Evolutionary conservation across 2,329 filamentous ascomycete genomes (phyloP), one percentile per base, ranked within the genome.

Genomic region (Aureobasidium uvarum): DNA sequence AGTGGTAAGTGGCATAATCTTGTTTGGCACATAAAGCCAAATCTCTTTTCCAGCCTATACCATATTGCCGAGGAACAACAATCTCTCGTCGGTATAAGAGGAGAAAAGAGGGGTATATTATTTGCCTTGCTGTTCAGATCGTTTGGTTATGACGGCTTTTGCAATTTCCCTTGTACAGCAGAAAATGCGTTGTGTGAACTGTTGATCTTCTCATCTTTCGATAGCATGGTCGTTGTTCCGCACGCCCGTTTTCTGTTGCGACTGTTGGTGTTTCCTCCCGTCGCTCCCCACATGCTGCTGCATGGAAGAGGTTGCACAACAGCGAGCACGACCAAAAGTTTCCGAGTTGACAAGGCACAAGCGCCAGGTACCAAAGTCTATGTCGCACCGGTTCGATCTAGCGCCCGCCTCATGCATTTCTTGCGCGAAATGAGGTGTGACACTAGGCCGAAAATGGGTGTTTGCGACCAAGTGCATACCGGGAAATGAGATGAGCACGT

Each of bases 331-430:
- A 56, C 16, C 55, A 58, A 14, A 46, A 59, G 55, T 36, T 28
- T 59, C 55, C 55, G 55, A 59, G 18, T 46, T 59, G 55, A 59
- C 55, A 59, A 59, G 55, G 20, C 55, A 25, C 39, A 59, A 59
- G 55, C 55, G 55, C 46, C 59, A 62, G 59, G 59, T 62, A 62
- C 59, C 59, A 52, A 62, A 62, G 59, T 62, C 59, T 51, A 62
- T 52, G 59, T 52, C 31, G 46, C 46, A 62, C 46, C 23, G 58
- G 48, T 62, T 54, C 20, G 39, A n/a, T 36, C 39, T 64, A 64
- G 60, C 50, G 50, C 50, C 50, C 50, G 50, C 25, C 36, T 52
- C 50, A 4, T 33, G 48, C 38, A 46, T 55, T 36, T 39, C 16
- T 36, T 38, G 48, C 31, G n/a, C 39, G 60, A 64, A 55, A 64